phyloP scores from a whole-genome alignment of 129 eudicot genomes.

The Pulicaria dysenterica region DNA sequence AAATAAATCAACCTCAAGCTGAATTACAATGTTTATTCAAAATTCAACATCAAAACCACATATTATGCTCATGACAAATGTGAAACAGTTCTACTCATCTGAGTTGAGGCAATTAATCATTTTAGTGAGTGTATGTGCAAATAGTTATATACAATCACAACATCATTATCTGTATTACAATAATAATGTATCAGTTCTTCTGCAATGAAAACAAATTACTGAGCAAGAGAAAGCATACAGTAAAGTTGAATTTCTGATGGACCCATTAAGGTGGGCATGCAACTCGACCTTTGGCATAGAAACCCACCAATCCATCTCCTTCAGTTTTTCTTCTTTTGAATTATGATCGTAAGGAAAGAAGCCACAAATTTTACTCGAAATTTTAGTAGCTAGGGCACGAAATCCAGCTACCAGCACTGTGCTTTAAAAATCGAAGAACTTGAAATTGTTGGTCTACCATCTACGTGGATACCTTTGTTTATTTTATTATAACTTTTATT shows the following conservation, averaged over 20 bases:
- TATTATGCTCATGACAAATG: neutral
- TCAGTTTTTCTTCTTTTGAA: constrained; percentile 11
- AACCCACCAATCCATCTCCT: constrained; percentile 60
- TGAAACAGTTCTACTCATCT: neutral
- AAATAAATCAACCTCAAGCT: neutral
- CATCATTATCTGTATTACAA: constrained; percentile 12
- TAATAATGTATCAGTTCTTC: neutral
- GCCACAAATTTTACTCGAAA: constrained; percentile 16
- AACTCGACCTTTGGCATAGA: constrained; percentile 86
- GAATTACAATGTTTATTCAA: neutral
- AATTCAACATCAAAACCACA: neutral
- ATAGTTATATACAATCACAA: neutral
- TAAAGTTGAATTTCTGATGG: constrained; percentile 81
- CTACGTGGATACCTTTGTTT: no score
- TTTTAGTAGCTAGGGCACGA: constrained; percentile 34
- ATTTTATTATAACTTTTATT: no score
- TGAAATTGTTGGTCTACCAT: no score
- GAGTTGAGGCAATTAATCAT: neutral
- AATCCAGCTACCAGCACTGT: neutral
- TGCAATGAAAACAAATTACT: neutral
- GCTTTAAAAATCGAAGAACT: no score
- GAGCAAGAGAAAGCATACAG: constrained; percentile 49
- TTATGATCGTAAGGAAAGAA: neutral
- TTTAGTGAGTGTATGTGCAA: neutral
- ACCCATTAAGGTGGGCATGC: constrained; percentile 96